phyloP scores from a whole-genome alignment of 2,329 filamentous ascomycete species.

The Coniochaeta prunicola region DNA sequence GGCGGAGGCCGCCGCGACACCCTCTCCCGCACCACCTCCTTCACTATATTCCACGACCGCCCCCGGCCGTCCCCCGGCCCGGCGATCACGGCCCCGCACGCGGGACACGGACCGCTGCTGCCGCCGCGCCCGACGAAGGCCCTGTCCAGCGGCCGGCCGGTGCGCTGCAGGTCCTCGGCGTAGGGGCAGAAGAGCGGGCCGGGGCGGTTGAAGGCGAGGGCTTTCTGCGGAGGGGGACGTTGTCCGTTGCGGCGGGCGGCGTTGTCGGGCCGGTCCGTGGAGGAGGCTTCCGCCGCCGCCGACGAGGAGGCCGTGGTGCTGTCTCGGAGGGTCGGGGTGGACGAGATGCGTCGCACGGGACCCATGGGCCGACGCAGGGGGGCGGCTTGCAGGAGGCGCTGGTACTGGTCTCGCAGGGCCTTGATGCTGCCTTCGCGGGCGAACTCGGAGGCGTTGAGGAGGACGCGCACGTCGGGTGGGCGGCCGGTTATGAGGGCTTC shows the following conservation, averaged over 20 bases:
- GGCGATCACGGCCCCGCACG: not conserved
- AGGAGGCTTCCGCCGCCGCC: not conserved
- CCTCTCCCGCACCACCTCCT: not conserved
- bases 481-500: constrained; percentile 24
- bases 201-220: constrained; percentile 3
- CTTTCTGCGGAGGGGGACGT: not conserved
- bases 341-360: constrained; percentile 12
- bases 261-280: too few species aligned
- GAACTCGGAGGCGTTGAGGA: constrained; percentile 24
- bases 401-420: constrained; percentile 25
- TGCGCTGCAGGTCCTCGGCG: constrained; percentile 21
- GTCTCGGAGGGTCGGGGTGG: constrained; percentile 12
- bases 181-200: constrained; percentile 24
- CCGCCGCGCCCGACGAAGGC: not conserved
- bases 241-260: not conserved
- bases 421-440: constrained; percentile 26
- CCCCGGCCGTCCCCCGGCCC: not conserved
- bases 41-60: not conserved
- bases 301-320: not conserved
- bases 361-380: constrained; percentile 7
- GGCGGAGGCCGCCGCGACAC: not conserved
- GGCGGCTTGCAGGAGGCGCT: constrained; percentile 17
- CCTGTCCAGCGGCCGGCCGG: constrained; percentile 9
- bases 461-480: constrained; percentile 19
- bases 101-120: not conserved